Evolutionary conservation across 257 asterid species (phyloP).

Genomic region (Solanum piurae): DNA sequence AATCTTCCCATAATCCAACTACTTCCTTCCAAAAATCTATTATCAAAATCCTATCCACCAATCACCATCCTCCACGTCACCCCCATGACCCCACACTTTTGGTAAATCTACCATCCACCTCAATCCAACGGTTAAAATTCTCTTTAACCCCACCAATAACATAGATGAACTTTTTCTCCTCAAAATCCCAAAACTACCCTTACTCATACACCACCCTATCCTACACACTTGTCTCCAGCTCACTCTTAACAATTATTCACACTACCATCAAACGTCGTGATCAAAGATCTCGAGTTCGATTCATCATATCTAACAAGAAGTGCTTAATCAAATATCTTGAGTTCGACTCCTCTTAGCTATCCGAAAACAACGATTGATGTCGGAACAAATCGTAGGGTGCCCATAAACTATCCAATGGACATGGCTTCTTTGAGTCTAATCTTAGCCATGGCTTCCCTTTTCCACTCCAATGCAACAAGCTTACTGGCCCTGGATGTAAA

Average conservation of each 20-base stretch:
- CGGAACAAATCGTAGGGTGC: conserved; percentile 61
- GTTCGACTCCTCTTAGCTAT: conserved; percentile 7
- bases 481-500: conserved; percentile 80
- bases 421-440: conserved; percentile 59
- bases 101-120: background rate
- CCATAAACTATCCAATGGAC: conserved; percentile 77
- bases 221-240: conserved; percentile 19
- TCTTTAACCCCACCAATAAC: background rate
- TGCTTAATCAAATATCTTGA: fast-evolving
- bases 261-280: too few relatives aligned
- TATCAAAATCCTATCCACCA: background rate
- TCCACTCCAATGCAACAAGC: conserved; percentile 85
- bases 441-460: conserved; percentile 91
- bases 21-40: background rate
- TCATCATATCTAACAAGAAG: background rate
- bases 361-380: conserved; percentile 43
- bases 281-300: background rate
- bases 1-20: conserved; percentile 16
- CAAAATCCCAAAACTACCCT: conserved; percentile 15
- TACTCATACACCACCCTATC: conserved; percentile 2
- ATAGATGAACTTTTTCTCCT: background rate
- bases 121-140: background rate
- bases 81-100: background rate
- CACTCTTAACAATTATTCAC: conserved; percentile 10
- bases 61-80: background rate